These are phyloP conservation scores for Xylaria curta DNA, from an alignment of 495 filamentous ascomycete genomes.

Conservation along the genomic window DNA sequence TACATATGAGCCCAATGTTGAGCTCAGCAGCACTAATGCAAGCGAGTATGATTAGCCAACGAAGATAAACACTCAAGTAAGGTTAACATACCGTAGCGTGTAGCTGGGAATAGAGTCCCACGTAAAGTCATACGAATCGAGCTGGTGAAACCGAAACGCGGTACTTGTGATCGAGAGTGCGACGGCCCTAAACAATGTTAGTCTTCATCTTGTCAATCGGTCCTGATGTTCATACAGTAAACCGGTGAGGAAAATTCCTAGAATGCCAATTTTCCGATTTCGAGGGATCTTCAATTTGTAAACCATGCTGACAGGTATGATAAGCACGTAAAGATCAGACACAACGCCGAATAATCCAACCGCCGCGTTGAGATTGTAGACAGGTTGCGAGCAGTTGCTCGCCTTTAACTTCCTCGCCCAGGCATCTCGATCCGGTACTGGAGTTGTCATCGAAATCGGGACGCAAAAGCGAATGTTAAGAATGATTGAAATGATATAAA, in stretches of 20 bases:
- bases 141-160: slow-evolving; percentile 20
- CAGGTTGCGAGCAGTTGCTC: slow-evolving; percentile 25
- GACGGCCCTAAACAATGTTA: slow-evolving; percentile 15
- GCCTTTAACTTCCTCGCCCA: slow-evolving; percentile 22
- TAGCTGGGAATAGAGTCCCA: slow-evolving; percentile 27
- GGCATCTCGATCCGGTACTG: background rate
- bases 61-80: background rate
- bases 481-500: slow-evolving; percentile 21
- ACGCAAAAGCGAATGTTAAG: slow-evolving; percentile 22
- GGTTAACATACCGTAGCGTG: slow-evolving; percentile 17
- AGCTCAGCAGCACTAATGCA: slow-evolving; percentile 20
- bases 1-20: slow-evolving; percentile 25
- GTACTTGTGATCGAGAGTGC: slow-evolving; percentile 21
- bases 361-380: slow-evolving; percentile 26
- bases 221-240: slow-evolving; percentile 13
- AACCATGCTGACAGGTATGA: slow-evolving; percentile 29
- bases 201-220: background rate
- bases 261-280: slow-evolving; percentile 22
- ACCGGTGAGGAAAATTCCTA: slow-evolving; percentile 29
- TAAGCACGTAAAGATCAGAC: slow-evolving; percentile 31
- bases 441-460: slow-evolving; percentile 15
- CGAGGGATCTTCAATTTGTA: slow-evolving; percentile 19
- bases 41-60: background rate
- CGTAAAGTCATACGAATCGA: slow-evolving; percentile 22
- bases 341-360: slow-evolving; percentile 25